A percentile compares a stretch with the other conserved stretches of the same genome.
phyloP scores from a whole-genome alignment of 345 rosid genomes.

The Adansonia digitata region DNA sequence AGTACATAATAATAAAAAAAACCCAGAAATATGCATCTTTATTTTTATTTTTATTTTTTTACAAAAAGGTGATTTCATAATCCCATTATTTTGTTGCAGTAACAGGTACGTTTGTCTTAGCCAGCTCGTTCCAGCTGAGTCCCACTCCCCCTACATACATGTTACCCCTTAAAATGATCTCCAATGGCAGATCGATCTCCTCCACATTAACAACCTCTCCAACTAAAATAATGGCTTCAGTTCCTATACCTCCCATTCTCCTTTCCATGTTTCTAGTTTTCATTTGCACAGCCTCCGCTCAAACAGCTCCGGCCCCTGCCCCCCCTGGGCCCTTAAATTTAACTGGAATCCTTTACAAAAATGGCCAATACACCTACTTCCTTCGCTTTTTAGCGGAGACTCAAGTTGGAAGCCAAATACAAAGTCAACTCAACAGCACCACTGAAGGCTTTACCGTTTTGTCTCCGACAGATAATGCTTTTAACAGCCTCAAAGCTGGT shows the following conservation, averaged over 20 bases:
- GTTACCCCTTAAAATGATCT: conserved; percentile 25
- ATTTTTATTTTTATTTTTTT: no score
- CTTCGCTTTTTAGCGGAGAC: conserved; percentile 54
- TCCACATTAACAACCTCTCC: neutral
- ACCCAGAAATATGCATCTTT: neutral
- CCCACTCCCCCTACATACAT: conserved; percentile 18
- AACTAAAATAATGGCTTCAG: conserved; percentile 36
- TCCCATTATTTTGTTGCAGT: neutral
- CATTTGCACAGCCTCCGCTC: conserved; percentile 22
- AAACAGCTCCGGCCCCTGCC: conserved; percentile 49
- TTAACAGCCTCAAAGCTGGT: conserved; percentile 56
- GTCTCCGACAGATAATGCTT: conserved; percentile 88
- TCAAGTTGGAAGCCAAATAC: conserved; percentile 49
- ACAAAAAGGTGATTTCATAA: neutral
- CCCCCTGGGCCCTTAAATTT: conserved; percentile 60
- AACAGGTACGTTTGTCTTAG: conserved; percentile 13
- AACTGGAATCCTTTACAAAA: conserved; percentile 65
- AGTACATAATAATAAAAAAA: neutral
- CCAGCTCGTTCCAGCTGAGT: conserved; percentile 48
- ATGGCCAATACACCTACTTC: conserved; percentile 55
- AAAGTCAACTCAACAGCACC: conserved; percentile 66
- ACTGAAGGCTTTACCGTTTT: conserved; percentile 71
- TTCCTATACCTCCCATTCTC: conserved; percentile 20
- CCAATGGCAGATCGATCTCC: conserved; percentile 5
- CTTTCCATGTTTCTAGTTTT: conserved; percentile 32